Conservation (phyloP, 768 basidiomycete species). For the Lactarius pseudohatsudake region DNA sequence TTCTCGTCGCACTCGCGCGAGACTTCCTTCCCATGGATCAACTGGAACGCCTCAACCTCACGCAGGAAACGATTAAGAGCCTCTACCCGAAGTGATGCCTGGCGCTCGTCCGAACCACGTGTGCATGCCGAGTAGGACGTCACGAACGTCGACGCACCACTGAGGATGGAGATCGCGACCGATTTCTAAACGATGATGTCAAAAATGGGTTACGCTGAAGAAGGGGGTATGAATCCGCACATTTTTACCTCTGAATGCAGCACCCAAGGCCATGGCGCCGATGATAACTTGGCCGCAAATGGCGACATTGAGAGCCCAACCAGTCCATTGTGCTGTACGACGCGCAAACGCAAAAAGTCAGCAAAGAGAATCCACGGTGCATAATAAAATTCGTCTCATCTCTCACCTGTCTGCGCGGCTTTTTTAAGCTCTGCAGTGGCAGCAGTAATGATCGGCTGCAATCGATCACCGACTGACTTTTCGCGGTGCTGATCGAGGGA, state of each 20-base stretch:
- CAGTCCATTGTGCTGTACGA: slow-evolving; percentile 25
- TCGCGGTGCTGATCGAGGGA: slow-evolving; percentile 3
- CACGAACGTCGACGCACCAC: slow-evolving; percentile 64
- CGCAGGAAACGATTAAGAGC: slow-evolving; percentile 68
- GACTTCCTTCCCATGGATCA: slow-evolving; percentile 50
- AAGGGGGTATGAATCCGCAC: slow-evolving; percentile 3
- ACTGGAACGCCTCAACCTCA: slow-evolving; percentile 53
- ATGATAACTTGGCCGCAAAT: slow-evolving; percentile 34
- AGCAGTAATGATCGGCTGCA: not conserved
- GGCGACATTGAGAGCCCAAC: slow-evolving; percentile 29
- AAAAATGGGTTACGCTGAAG: not conserved
- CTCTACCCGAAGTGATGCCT: slow-evolving; percentile 53
- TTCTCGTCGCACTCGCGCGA: slow-evolving; percentile 37
- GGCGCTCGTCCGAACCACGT: slow-evolving; percentile 69
- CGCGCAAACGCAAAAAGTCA: not conserved
- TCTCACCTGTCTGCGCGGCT: slow-evolving; percentile 9
- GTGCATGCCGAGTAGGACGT: slow-evolving; percentile 73
- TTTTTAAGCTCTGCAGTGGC: not conserved
- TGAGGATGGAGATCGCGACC: slow-evolving; percentile 42
- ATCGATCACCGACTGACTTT: not conserved
- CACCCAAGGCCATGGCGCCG: slow-evolving; percentile 33
- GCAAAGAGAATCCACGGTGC: not conserved
- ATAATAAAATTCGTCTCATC: not conserved
- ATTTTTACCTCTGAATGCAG: slow-evolving; percentile 30
- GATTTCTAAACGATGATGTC: slow-evolving; percentile 34